These are phyloP conservation scores for Nemania bipapillata DNA, from an alignment of 2,329 filamentous ascomycete genomes.

Conservation along the genomic window DNA sequence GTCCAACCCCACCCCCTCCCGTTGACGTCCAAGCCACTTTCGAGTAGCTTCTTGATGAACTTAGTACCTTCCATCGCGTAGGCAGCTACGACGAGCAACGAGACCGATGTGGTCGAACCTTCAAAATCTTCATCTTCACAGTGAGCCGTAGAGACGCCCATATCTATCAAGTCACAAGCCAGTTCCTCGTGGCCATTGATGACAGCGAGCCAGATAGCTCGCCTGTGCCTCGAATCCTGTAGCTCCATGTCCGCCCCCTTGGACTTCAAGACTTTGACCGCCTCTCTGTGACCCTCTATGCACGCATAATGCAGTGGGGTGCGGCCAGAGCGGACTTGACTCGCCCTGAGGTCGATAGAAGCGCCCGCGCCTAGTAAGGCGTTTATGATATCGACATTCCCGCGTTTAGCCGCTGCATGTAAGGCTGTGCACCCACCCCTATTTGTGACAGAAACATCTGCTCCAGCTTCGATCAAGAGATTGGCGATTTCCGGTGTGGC, in stretches of 20 bases:
- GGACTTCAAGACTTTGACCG: not conserved
- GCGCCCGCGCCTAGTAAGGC: not conserved
- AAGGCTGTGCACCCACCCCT: not conserved
- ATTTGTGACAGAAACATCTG: not conserved
- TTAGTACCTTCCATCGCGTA: no score
- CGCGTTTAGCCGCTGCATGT: not conserved
- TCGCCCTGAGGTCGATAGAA: not conserved
- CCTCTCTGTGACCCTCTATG: not conserved
- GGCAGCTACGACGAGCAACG: not conserved
- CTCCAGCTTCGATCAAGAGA: slow-evolving; percentile 1
- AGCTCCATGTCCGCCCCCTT: not conserved
- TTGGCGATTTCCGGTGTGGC: not conserved
- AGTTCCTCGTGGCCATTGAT: not conserved
- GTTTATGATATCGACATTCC: slow-evolving; percentile 1
- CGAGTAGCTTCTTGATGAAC: no score
- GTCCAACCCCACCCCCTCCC: no score
- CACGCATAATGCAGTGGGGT: not conserved
- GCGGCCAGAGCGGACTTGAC: not conserved
- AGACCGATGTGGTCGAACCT: not conserved
- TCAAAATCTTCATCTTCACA: not conserved
- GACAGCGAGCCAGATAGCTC: not conserved
- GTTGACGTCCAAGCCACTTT: no score
- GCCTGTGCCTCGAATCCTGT: not conserved
- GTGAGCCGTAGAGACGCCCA: not conserved
- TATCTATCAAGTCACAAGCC: not conserved